These are phyloP conservation scores for Chlorella sp. DNA, from an alignment of 139 green algal species.

Conservation along the genomic window DNA sequence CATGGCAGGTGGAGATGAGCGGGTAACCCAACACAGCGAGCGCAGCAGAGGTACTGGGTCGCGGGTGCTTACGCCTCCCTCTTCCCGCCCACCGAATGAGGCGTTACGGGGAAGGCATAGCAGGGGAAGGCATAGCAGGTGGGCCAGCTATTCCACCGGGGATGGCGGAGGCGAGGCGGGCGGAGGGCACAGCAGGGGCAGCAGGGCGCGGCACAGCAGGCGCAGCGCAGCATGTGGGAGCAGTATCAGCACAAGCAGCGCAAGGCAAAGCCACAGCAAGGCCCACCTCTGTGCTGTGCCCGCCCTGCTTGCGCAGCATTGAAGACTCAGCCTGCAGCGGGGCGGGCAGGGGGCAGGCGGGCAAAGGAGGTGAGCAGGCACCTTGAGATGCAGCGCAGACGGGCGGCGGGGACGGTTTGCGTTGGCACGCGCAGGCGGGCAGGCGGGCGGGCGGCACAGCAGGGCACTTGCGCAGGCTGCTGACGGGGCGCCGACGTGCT, in stretches of 20 bases:
- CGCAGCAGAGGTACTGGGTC: not conserved
- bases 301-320: slow-evolving; percentile 2
- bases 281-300: not conserved
- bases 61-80: too few species aligned
- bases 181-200: not conserved
- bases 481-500: too few species aligned
- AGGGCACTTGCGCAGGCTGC: not conserved
- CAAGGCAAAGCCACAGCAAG: too few species aligned
- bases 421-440: not conserved
- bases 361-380: not conserved
- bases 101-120: too few species aligned
- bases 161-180: too few species aligned
- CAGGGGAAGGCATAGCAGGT: too few species aligned
- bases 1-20: too few species aligned
- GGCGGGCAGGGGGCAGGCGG: not conserved
- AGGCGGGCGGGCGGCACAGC: too few species aligned
- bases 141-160: too few species aligned
- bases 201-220: not conserved
- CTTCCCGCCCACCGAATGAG: too few species aligned
- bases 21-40: not conserved
- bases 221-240: too few species aligned
- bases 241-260: too few species aligned
- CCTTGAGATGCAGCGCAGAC: not conserved
- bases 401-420: not conserved
- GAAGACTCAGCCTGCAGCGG: not conserved